These are phyloP conservation scores for Pittosporum tobira DNA, from an alignment of 129 eudicot species.

Conservation along the genomic window DNA sequence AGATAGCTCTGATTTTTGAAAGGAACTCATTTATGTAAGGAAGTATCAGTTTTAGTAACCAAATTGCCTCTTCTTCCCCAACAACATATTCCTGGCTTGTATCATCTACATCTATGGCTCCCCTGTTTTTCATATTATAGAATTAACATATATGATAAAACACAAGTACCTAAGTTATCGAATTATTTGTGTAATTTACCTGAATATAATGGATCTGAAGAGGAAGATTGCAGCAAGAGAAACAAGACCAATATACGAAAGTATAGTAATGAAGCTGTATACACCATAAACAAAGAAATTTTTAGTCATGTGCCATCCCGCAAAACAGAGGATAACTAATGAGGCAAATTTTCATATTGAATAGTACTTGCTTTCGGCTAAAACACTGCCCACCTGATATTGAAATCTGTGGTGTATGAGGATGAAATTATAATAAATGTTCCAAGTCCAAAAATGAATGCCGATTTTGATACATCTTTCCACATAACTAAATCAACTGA, in stretches of 20 bases:
- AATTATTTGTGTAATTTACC: slow-evolving; percentile 31
- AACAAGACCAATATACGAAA: slow-evolving; percentile 74
- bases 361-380: not conserved
- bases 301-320: slow-evolving; percentile 2
- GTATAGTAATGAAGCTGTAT: slow-evolving; percentile 69
- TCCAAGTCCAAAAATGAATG: slow-evolving; percentile 76
- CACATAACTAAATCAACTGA: slow-evolving; percentile 90
- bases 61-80: slow-evolving; percentile 87
- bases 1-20: slow-evolving; percentile 64
- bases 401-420: slow-evolving; percentile 71
- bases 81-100: slow-evolving; percentile 33
- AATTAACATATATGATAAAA: slow-evolving; percentile 1
- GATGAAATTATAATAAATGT: slow-evolving; percentile 68
- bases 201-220: slow-evolving; percentile 50
- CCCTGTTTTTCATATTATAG: slow-evolving; percentile 32
- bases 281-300: not conserved
- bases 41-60: slow-evolving; percentile 57
- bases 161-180: not conserved
- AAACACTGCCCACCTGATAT: slow-evolving; percentile 48
- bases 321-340: not conserved
- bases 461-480: slow-evolving; percentile 79
- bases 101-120: slow-evolving; percentile 28
- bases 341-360: not conserved
- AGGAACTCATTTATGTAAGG: slow-evolving; percentile 83
- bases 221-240: slow-evolving; percentile 85